These are phyloP conservation scores for Torrubiellomyces zombiae DNA, from an alignment of 2,329 filamentous ascomycete genomes.

Conservation along the genomic window DNA sequence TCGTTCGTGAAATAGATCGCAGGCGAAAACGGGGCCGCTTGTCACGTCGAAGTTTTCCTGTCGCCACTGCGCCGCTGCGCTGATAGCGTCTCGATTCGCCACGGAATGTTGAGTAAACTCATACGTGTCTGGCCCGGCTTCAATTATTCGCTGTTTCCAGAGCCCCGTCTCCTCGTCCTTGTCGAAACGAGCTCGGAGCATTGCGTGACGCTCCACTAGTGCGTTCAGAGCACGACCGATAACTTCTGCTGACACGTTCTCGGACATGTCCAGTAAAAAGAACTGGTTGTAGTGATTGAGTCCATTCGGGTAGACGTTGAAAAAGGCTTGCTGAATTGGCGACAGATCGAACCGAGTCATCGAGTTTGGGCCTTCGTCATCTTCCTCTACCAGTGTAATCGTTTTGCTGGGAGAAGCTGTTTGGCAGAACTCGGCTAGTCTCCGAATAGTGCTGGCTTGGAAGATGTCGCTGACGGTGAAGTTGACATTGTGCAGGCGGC, in stretches of 20 bases:
- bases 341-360: slow-evolving; percentile 19
- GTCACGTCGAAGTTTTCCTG: slow-evolving; percentile 5
- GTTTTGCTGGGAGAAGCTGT: not conserved
- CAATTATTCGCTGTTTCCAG: slow-evolving; percentile 11
- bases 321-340: slow-evolving; percentile 27
- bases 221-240: slow-evolving; percentile 9
- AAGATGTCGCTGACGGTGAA: slow-evolving; percentile 18
- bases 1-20: slow-evolving; percentile 6
- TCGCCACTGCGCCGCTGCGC: not conserved
- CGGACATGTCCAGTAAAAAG: slow-evolving; percentile 15
- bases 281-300: slow-evolving; percentile 27
- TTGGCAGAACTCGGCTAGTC: slow-evolving; percentile 8
- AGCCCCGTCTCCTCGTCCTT: not conserved
- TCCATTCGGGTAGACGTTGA: slow-evolving; percentile 15
- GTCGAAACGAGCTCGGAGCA: slow-evolving; percentile 19
- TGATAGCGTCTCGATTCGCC: slow-evolving; percentile 1
- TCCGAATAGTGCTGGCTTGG: slow-evolving; percentile 11
- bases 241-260: slow-evolving; percentile 2
- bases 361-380: slow-evolving; percentile 1
- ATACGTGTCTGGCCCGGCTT: not conserved
- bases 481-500: slow-evolving; percentile 12
- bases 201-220: slow-evolving; percentile 15
- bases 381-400: not conserved
- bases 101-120: not conserved
- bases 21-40: slow-evolving; percentile 8